A percentile compares a stretch with the other conserved stretches of the same genome.
phyloP scores from a whole-genome alignment of 1,139 yeast genomes.

The Saccharomyces hybrid region DNA sequence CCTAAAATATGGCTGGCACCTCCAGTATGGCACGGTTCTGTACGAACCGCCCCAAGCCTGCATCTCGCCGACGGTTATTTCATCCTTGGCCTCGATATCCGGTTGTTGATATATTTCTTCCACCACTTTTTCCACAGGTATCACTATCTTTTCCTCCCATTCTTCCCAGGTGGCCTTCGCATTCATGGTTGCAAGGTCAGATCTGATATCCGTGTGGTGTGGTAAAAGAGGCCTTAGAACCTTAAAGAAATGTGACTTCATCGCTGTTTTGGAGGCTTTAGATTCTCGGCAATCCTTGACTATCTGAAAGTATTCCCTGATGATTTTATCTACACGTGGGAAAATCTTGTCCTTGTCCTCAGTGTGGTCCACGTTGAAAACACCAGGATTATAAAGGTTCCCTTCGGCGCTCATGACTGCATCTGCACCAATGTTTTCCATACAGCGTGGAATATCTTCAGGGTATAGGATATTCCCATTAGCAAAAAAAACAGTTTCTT shows the following conservation, averaged over 20 bases:
- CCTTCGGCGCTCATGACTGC: constrained; percentile 99
- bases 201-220: constrained; percentile 67
- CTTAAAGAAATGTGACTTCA: constrained; percentile 92
- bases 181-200: constrained; percentile 53
- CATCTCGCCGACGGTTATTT: constrained; percentile 44
- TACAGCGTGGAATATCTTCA: constrained; percentile 65
- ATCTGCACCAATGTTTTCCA: constrained; percentile 59
- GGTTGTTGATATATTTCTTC: constrained; percentile 40
- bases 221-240: constrained; percentile 71
- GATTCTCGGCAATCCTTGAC: constrained; percentile 55
- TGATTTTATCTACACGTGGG: constrained; percentile 76
- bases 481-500: constrained; percentile 81
- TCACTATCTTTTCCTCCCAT: constrained; percentile 61
- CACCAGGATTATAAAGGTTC: constrained; percentile 86
- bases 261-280: constrained; percentile 68
- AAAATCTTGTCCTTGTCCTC: constrained; percentile 55
- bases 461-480: constrained; percentile 89
- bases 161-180: constrained; percentile 40
- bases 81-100: constrained; percentile 43
- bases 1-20: constrained; percentile 92
- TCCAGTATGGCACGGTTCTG: constrained; percentile 86
- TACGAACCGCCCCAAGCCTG: constrained; percentile 78
- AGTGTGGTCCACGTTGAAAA: constrained; percentile 40
- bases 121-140: constrained; percentile 60
- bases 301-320: constrained; percentile 83